Evolutionary conservation across 352 stramenopile genomes (phyloP).

Genomic region (Globisporangium perplexum): DNA sequence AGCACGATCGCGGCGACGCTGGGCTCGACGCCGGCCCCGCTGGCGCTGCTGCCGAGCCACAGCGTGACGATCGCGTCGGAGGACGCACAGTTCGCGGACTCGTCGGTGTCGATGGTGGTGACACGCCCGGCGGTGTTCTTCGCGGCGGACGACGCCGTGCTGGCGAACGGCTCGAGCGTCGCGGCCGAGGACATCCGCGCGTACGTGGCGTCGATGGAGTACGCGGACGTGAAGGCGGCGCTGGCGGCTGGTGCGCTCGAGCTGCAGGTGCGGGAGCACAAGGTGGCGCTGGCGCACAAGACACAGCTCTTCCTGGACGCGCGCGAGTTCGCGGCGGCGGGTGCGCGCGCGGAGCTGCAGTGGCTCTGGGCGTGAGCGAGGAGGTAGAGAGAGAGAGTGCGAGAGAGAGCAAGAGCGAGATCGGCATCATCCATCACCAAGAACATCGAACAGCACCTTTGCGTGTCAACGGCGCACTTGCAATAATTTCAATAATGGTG

Average conservation of each 20-base stretch:
- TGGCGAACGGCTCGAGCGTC: slow-evolving; percentile 36
- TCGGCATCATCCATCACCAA: neutral
- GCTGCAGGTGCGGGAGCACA: slow-evolving; percentile 34
- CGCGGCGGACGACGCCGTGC: slow-evolving; percentile 26
- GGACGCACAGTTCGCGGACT: slow-evolving; percentile 65
- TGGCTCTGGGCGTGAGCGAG: slow-evolving; percentile 32
- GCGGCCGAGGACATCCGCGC: slow-evolving; percentile 47
- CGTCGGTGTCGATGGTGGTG: slow-evolving; percentile 57
- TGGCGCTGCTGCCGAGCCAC: slow-evolving; percentile 51
- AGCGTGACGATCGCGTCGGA: slow-evolving; percentile 69
- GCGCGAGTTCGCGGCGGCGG: slow-evolving; percentile 47
- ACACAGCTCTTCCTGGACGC: slow-evolving; percentile 74
- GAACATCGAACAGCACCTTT: neutral
- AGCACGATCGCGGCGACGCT: slow-evolving; percentile 51
- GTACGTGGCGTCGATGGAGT: slow-evolving; percentile 78
- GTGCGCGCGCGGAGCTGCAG: slow-evolving; percentile 28
- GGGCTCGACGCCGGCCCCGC: slow-evolving; percentile 51
- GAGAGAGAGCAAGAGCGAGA: neutral
- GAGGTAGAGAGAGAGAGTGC: neutral
- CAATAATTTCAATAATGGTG: neutral
- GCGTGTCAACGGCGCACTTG: neutral
- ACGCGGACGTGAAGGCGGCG: slow-evolving; percentile 64
- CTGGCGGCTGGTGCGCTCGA: slow-evolving; percentile 31
- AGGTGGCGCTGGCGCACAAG: slow-evolving; percentile 45
- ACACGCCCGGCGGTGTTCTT: slow-evolving; percentile 73